These are phyloP conservation scores for Fusarium sp. DNA, from an alignment of 2,329 filamentous ascomycete genomes.

Conservation along the genomic window DNA sequence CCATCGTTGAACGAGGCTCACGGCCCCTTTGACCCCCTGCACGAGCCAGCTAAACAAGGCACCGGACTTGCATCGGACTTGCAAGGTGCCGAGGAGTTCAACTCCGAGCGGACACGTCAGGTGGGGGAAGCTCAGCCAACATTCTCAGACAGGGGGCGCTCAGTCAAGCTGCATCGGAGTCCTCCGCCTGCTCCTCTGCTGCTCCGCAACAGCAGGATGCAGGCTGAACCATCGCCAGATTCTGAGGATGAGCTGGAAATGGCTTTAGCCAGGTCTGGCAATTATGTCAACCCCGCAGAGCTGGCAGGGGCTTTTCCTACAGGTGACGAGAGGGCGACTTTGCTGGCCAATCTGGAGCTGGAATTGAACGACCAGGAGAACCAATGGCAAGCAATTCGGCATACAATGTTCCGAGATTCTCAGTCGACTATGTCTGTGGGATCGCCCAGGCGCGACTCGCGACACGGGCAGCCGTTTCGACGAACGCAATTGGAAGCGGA, in stretches of 20 bases:
- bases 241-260: constrained; percentile 57
- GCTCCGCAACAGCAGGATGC: constrained; percentile 55
- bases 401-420: constrained; percentile 60
- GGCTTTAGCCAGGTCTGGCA: not conserved
- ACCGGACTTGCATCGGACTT: constrained; percentile 19
- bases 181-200: constrained; percentile 64
- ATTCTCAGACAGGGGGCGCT: constrained; percentile 63
- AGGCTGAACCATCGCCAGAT: constrained; percentile 61
- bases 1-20: constrained; percentile 41
- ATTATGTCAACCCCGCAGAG: not conserved
- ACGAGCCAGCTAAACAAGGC: constrained; percentile 47
- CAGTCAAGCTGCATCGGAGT: constrained; percentile 58
- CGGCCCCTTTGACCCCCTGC: constrained; percentile 54
- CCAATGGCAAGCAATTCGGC: constrained; percentile 66
- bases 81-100: constrained; percentile 21
- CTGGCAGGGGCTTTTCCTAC: not conserved
- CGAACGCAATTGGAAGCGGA: constrained; percentile 27
- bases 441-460: constrained; percentile 38
- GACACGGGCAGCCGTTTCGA: constrained; percentile 29
- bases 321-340: constrained; percentile 53
- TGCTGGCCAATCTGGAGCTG: constrained; percentile 66
- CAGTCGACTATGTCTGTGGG: constrained; percentile 57
- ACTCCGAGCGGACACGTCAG: constrained; percentile 57
- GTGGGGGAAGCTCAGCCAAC: constrained; percentile 66
- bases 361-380: constrained; percentile 68